A percentile compares a stretch with the other conserved stretches of the same genome.
phyloP scores from a whole-genome alignment of 2,329 filamentous ascomycete species.

The Beauveria varroae region DNA sequence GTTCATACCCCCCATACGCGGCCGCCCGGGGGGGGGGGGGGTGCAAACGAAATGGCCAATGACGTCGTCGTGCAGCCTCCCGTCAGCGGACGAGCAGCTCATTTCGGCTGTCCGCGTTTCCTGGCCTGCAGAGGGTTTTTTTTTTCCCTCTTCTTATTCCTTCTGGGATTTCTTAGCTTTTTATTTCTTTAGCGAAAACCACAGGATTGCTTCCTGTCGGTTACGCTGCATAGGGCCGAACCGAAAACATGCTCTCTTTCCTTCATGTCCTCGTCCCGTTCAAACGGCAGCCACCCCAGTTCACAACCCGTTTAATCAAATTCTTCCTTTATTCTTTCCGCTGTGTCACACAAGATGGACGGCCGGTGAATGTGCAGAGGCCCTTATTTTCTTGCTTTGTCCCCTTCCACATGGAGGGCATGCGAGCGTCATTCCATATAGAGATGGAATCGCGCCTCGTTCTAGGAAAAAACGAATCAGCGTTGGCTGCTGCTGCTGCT shows the following conservation, averaged over 20 bases:
- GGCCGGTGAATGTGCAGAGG: too few relatives aligned
- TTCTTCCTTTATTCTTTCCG: too few relatives aligned
- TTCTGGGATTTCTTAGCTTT: neutral
- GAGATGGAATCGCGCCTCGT: neutral
- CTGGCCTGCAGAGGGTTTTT: neutral
- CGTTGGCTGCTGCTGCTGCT: too few relatives aligned
- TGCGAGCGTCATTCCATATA: neutral
- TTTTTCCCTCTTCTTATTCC: neutral
- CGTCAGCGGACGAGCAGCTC: neutral
- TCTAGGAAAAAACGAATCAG: neutral
- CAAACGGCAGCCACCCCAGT: neutral
- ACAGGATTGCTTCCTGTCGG: neutral
- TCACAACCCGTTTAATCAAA: too few relatives aligned
- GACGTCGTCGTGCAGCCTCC: constrained; percentile 1
- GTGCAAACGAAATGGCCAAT: neutral
- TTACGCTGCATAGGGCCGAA: neutral
- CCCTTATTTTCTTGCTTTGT: neutral
- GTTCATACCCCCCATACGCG: neutral
- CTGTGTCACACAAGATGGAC: too few relatives aligned
- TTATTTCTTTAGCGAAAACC: neutral
- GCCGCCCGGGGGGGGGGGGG: too few relatives aligned
- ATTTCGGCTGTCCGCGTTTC: neutral
- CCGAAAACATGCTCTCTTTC: neutral
- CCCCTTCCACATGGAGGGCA: neutral
- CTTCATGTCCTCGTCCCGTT: neutral